Conservation (phyloP, 805 yeast genomes). For the Saccharomycopsis schoenii region DNA sequence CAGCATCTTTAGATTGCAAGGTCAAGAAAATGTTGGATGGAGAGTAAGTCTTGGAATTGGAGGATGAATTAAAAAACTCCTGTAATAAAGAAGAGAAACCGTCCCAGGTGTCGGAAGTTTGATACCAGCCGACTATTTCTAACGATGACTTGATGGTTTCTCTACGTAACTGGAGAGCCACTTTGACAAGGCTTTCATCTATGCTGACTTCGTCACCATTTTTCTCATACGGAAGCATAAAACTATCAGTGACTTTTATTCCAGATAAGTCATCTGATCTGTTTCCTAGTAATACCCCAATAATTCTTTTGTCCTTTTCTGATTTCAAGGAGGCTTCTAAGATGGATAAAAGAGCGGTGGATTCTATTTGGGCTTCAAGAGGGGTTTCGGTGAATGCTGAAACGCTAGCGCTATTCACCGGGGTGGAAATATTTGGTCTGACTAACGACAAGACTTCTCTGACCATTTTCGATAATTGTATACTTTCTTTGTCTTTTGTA, state of each 20-base stretch:
- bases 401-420: slow-evolving; percentile 25
- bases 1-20: slow-evolving; percentile 43
- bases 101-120: slow-evolving; percentile 50
- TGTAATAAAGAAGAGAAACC: slow-evolving; percentile 69
- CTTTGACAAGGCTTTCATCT: slow-evolving; percentile 65
- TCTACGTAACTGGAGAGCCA: slow-evolving; percentile 61
- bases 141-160: slow-evolving; percentile 67
- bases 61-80: slow-evolving; percentile 65
- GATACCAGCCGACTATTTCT: slow-evolving; percentile 79
- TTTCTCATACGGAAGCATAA: slow-evolving; percentile 73
- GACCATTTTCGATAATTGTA: slow-evolving; percentile 2
- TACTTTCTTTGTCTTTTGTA: too few species aligned
- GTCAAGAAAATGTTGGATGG: slow-evolving; percentile 74
- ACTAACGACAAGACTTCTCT: slow-evolving; percentile 22
- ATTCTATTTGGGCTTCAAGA: slow-evolving; percentile 46
- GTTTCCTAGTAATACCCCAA: slow-evolving; percentile 74
- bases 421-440: slow-evolving; percentile 36
- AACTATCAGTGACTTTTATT: slow-evolving; percentile 64
- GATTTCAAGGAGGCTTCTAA: slow-evolving; percentile 60
- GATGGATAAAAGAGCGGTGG: slow-evolving; percentile 66
- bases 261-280: slow-evolving; percentile 78
- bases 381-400: slow-evolving; percentile 30
- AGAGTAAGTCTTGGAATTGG: slow-evolving; percentile 49
- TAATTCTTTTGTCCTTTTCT: slow-evolving; percentile 49
- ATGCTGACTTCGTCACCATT: slow-evolving; percentile 66